Evolutionary conservation across 1,284 basidiomycete genomes (phyloP).

Genomic region (Leccinum subfulvum): DNA sequence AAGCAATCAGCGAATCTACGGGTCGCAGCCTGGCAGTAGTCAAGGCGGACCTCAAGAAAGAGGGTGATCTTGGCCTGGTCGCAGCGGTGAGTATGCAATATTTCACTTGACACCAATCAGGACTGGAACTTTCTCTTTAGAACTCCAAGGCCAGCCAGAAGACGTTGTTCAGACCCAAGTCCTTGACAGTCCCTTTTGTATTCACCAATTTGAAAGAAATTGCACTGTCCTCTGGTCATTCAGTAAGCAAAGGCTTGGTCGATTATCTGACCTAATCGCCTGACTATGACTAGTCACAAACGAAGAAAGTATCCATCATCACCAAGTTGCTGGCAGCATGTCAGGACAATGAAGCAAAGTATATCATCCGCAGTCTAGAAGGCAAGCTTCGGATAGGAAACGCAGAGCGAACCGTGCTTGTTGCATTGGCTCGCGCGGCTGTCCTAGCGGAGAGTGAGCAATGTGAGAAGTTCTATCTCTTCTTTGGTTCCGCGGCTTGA

Average conservation of each 20-base stretch:
- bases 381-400: slow-evolving; percentile 98
- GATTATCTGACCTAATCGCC: not conserved
- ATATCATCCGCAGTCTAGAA: slow-evolving; percentile 92
- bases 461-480: slow-evolving; percentile 40
- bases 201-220: slow-evolving; percentile 87
- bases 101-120: not conserved
- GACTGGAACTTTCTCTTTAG: slow-evolving; percentile 38
- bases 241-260: slow-evolving; percentile 45
- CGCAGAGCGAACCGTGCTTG: slow-evolving; percentile 90
- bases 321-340: slow-evolving; percentile 93
- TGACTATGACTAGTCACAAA: slow-evolving; percentile 63
- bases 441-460: slow-evolving; percentile 75
- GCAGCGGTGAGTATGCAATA: slow-evolving; percentile 65
- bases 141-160: slow-evolving; percentile 93
- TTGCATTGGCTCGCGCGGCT: slow-evolving; percentile 84
- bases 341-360: slow-evolving; percentile 88
- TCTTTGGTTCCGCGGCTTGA: slow-evolving; percentile 2
- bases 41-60: slow-evolving; percentile 90
- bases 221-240: slow-evolving; percentile 79
- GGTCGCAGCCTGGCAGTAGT: slow-evolving; percentile 82
- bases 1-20: slow-evolving; percentile 94
- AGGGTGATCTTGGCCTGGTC: slow-evolving; percentile 94
- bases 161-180: slow-evolving; percentile 93
- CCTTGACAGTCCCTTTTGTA: slow-evolving; percentile 85
- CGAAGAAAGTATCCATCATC: slow-evolving; percentile 93